Evolutionary conservation across 208 protist genomes (phyloP), one percentile per base, ranked within the genome.

Genomic region (Wallacemonas sp.): DNA sequence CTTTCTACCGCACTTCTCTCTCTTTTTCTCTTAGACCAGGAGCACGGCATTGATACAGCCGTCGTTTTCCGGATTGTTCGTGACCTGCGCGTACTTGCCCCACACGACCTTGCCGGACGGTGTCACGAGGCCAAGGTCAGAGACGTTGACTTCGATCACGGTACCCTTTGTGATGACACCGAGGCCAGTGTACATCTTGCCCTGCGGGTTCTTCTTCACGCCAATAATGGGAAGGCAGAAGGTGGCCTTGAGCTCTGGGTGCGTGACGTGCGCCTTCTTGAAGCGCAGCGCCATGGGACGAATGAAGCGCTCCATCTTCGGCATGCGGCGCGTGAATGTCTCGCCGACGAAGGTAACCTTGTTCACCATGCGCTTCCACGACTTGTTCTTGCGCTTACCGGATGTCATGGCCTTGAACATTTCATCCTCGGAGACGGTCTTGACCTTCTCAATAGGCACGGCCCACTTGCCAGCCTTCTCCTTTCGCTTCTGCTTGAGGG

Each of bases 231-330:
- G 97, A 12, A 99, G 86, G 55, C 98, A 90, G 80, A 99, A 99
- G 14, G 99, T 99, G 9, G 97, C 88, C 79, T 99, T 98, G 0
- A 99, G 87, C 82, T 99, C 98, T 2, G 99, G 99, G 80, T 99
- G 99, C 11, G 98, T 99, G n/a, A 99, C 99, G 78, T 99, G 96
- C 1, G 98, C 99, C 76, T 99, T 99, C 72, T 98, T 99, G 61
- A 97, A 96, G 56, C 99, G 93, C 27, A 99, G 85, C 38, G 92
- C 99, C 82, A 98, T 98, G 8, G 99, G 99, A 33, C 99, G 81
- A 67, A 99, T 99, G 72, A 99, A 99, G 65, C 99, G 93, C 87
- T 99, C 99, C 72, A 99, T 99, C 74, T 99, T 99, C 6, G 99
- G 99, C 73, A 99, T 98, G 69, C 99, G 99, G 30, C 99, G 88